These are phyloP conservation scores for Ogataea trehaloabstinens DNA, from an alignment of 805 yeast species.

Conservation along the genomic window DNA sequence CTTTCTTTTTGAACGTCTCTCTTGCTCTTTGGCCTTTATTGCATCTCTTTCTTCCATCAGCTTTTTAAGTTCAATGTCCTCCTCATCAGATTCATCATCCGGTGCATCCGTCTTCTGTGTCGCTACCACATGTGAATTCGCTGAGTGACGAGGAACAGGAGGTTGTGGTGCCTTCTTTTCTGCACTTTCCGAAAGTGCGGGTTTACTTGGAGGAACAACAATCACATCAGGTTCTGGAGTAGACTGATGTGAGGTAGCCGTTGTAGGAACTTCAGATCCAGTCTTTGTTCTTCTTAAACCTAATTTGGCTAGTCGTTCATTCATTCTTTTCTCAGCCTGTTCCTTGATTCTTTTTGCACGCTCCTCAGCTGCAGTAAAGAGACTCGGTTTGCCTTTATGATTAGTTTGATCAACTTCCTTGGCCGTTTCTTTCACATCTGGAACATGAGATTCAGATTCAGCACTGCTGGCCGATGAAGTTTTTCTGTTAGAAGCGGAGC, in stretches of 20 bases:
- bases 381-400: not conserved
- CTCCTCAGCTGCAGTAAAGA: constrained; percentile 4
- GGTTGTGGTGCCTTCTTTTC: constrained; percentile 19
- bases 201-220: constrained; percentile 9
- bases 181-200: constrained; percentile 13
- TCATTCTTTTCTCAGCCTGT: constrained; percentile 79
- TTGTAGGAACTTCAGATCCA: constrained; percentile 1
- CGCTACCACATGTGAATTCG: not conserved
- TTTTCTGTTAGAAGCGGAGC: constrained; percentile 1
- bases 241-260: too few relatives aligned
- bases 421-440: too few relatives aligned
- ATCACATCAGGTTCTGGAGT: constrained; percentile 2
- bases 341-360: constrained; percentile 74
- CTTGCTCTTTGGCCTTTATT: constrained; percentile 38
- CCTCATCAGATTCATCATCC: constrained; percentile 35
- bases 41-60: constrained; percentile 48
- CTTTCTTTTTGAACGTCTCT: constrained; percentile 45
- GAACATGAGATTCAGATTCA: not conserved
- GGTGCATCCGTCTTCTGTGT: constrained; percentile 5
- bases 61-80: constrained; percentile 44
- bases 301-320: constrained; percentile 75
- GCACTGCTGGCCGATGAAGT: not conserved
- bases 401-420: not conserved
- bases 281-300: constrained; percentile 52
- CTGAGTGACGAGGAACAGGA: constrained; percentile 20